A percentile compares a stretch with the other conserved stretches of the same genome.
Evolutionary conservation across 2,329 filamentous ascomycete genomes (phyloP).

Genomic region (Aaosphaeria pasadenensis): DNA sequence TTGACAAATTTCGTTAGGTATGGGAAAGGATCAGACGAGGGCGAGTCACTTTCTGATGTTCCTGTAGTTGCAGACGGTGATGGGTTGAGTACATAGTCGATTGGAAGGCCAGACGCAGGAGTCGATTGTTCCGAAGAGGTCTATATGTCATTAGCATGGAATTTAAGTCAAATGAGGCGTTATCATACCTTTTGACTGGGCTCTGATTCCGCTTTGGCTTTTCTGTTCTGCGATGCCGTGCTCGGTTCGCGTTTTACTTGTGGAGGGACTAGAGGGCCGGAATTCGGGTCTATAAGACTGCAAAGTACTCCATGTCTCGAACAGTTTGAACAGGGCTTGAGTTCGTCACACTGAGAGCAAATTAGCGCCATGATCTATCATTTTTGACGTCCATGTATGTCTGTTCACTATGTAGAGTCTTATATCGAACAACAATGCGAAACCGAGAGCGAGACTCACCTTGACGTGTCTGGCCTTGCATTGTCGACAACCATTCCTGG

Average conservation of each 20-base stretch:
- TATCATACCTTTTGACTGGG: neutral
- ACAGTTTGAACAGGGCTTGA: constrained; percentile 37
- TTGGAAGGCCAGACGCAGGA: constrained; percentile 8
- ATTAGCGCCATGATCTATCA: too few species aligned
- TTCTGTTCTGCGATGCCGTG: neutral
- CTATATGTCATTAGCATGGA: neutral
- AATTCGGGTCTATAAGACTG: constrained; percentile 28
- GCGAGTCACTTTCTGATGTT: constrained; percentile 21
- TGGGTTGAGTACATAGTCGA: constrained; percentile 21
- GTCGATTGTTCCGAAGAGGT: neutral
- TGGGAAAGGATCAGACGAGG: constrained; percentile 26
- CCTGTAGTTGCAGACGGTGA: constrained; percentile 6
- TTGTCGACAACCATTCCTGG: constrained; percentile 30
- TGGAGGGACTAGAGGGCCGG: constrained; percentile 12
- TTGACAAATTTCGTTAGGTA: constrained; percentile 31
- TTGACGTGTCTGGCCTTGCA: constrained; percentile 39
- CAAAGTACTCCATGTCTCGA: constrained; percentile 35
- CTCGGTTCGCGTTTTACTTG: constrained; percentile 1
- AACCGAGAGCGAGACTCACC: constrained; percentile 10
- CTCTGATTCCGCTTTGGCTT: neutral
- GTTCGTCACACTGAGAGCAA: constrained; percentile 33
- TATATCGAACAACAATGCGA: too few species aligned
- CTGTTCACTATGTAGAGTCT: too few species aligned
- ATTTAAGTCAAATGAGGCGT: neutral
- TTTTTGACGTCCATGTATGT: too few species aligned